Base-by-base conservation (phyloP, 2,329 filamentous ascomycete species). In the Pezicula rhizophila region DNA sequence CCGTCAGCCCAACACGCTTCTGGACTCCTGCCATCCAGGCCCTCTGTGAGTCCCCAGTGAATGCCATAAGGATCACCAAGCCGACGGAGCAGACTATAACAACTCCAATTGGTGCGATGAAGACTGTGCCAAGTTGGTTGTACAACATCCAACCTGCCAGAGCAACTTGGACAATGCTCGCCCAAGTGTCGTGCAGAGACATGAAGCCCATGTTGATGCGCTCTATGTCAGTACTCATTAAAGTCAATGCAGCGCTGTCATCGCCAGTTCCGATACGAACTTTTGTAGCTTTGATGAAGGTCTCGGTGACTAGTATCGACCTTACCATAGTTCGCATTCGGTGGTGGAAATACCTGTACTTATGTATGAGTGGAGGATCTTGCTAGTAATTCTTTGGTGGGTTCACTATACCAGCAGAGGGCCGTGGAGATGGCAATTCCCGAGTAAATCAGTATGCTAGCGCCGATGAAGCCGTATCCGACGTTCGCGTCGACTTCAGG, bases 201-300 rank as follows among this genome's bases (percentile, higher is more conserved):
- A 49, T 52, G 11, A 60, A 56, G 1, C 59, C 58, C 5, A 48
- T 31, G 7, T 54, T 52, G 7, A 68, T 63, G 0, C 52, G 54
- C 8, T 72, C 70, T 4, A 75, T 63, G 46, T 75, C 72, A 1
- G 70, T 66, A 11, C 66, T 70, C 70, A 75, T 74, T 10, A 73
- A 59, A 1, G 71, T 74, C 4, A 73, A 56, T 0, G 71, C 63
- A 2, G 65, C 66, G 1, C 62, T 59, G 8, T 68, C 66, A 11
- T 66, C 63, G 17, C 62, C 56, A 3, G 57, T 54, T 0, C 55
- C 47, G 0, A 60, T 52, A 6, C 60, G 58, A 14, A 71, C 49
- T 1, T 60, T 54, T 1, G 70, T 50, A 0, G 71, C 72, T 56
- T 74, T 74, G 20, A 68, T 67, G 55, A 75, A 80, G 2, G 80